Conservation (phyloP, 805 yeast species). For the Pichia exigua region DNA sequence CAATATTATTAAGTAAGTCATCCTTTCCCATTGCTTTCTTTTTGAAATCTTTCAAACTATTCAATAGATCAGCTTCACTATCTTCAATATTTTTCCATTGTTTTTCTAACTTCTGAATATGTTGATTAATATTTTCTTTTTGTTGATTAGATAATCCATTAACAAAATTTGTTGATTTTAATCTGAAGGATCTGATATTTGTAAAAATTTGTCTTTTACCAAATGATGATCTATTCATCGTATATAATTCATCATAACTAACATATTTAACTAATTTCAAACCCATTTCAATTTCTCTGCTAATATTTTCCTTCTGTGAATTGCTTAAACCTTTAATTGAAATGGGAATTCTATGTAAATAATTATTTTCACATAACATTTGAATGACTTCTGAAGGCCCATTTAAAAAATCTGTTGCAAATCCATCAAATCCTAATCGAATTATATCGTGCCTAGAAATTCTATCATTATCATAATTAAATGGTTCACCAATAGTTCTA, state of each 20-base stretch:
- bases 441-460: constrained; percentile 23
- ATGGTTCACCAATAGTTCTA: constrained; percentile 34
- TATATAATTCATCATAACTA: constrained; percentile 47
- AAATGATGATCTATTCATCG: constrained; percentile 50
- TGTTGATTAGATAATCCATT: constrained; percentile 27
- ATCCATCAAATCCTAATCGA: constrained; percentile 71
- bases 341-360: constrained; percentile 55
- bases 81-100: constrained; percentile 1
- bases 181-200: constrained; percentile 27
- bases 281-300: constrained; percentile 32
- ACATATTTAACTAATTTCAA: constrained; percentile 49
- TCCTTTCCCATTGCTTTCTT: neutral
- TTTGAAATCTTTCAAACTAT: neutral
- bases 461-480: constrained; percentile 7
- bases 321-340: constrained; percentile 38
- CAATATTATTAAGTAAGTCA: neutral
- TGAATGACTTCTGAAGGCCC: constrained; percentile 69
- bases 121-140: constrained; percentile 12
- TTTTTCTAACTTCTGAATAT: constrained; percentile 10
- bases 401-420: constrained; percentile 54
- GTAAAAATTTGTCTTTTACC: constrained; percentile 51
- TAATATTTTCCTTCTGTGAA: constrained; percentile 29
- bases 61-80: neutral
- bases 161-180: constrained; percentile 25
- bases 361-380: constrained; percentile 56